phyloP scores from a whole-genome alignment of 805 yeast genomes.

The Ogataea naganishii region DNA sequence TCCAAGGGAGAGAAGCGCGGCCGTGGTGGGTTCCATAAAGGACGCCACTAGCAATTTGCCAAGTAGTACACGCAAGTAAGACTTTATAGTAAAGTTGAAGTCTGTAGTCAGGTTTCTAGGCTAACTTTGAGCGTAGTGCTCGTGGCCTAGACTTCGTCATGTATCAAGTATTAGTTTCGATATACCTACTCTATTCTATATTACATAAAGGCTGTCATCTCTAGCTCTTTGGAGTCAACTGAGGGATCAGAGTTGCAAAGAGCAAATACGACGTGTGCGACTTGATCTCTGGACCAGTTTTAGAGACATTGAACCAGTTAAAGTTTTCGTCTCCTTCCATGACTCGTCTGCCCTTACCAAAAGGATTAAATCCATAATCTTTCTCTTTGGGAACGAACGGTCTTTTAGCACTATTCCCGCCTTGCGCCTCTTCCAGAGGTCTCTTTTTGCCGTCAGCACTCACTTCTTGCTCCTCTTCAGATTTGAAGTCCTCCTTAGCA shows the following conservation, averaged over 20 bases:
- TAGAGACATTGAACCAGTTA: constrained; percentile 80
- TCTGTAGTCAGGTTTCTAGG: constrained; percentile 41
- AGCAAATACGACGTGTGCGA: constrained; percentile 92
- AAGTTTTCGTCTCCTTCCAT: constrained; percentile 79
- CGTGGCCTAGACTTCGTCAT: not conserved
- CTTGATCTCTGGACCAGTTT: constrained; percentile 76
- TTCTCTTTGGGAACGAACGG: constrained; percentile 11
- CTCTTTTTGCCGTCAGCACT: constrained; percentile 8
- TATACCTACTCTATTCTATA: not conserved
- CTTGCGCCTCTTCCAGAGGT: constrained; percentile 10
- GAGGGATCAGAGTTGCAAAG: constrained; percentile 54
- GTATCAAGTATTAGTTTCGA: not conserved
- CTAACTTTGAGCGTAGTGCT: no score
- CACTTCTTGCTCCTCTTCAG: no score
- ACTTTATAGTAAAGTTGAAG: no score
- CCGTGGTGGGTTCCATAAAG: no score
- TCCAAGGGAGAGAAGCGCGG: no score
- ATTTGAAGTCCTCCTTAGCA: no score
- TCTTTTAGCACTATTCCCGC: constrained; percentile 6
- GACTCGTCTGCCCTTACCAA: constrained; percentile 82
- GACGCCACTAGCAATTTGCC: no score
- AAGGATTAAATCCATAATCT: constrained; percentile 70
- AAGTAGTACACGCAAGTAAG: no score
- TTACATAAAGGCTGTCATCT: not conserved
- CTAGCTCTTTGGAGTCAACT: not conserved